These are phyloP conservation scores for Trametes cingulata DNA, from an alignment of 768 basidiomycete species.

Conservation along the genomic window DNA sequence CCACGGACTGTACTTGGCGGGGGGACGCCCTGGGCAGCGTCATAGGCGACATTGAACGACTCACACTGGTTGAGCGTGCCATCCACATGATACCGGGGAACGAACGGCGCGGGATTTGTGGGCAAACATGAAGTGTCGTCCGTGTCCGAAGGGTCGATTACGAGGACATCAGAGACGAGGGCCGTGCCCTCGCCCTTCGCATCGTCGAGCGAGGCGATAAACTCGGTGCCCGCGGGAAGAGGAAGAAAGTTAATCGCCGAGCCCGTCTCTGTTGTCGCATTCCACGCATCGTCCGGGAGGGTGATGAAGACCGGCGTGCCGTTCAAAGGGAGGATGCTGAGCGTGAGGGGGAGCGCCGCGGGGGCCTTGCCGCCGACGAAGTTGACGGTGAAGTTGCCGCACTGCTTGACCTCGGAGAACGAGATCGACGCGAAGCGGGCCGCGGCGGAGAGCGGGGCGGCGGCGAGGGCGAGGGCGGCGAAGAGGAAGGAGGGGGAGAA, in stretches of 20 bases:
- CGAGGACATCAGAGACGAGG: conserved; percentile 48
- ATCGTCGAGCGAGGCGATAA: conserved; percentile 59
- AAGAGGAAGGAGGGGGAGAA: conserved; percentile 11
- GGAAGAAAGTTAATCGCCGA: conserved; percentile 54
- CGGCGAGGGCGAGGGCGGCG: conserved; percentile 22
- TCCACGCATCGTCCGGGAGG: conserved; percentile 41
- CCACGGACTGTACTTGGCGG: conserved; percentile 41
- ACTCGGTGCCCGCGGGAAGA: conserved; percentile 46
- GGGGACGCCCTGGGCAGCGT: conserved; percentile 35
- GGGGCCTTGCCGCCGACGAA: conserved; percentile 44
- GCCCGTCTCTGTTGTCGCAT: conserved; percentile 40
- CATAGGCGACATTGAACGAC: conserved; percentile 46
- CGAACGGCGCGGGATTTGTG: conserved; percentile 8
- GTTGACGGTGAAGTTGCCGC: conserved; percentile 48
- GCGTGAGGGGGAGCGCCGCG: conserved; percentile 40
- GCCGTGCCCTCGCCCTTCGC: conserved; percentile 41
- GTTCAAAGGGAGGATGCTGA: conserved; percentile 57
- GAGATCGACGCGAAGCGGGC: conserved; percentile 32
- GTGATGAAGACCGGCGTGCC: conserved; percentile 50
- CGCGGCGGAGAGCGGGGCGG: conserved; percentile 28
- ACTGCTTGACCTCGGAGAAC: conserved; percentile 51
- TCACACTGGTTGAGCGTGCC: conserved; percentile 48
- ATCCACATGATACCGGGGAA: conserved; percentile 36
- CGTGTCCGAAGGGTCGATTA: conserved; percentile 40
- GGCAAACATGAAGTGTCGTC: conserved; percentile 45